A percentile compares a stretch with the other conserved stretches of the same genome.
Conservation (phyloP, 352 stramenopile genomes). For the Globisporangium megalacanthum region DNA sequence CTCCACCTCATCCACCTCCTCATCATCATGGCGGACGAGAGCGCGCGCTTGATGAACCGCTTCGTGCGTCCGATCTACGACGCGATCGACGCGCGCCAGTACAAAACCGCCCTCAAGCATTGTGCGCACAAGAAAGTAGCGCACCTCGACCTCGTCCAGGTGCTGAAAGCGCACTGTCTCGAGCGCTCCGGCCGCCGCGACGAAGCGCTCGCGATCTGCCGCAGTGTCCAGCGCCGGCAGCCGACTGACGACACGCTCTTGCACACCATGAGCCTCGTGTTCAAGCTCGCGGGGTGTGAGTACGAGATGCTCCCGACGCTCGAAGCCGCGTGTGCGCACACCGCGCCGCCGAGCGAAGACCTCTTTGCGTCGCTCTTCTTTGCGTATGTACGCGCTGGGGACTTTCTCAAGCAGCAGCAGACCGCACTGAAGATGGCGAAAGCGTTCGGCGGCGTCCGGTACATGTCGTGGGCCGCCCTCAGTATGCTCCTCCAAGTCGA, state of each 20-base stretch:
- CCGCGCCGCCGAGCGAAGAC: conserved; percentile 55
- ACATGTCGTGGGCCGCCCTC: conserved; percentile 76
- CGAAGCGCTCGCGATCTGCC: conserved; percentile 71
- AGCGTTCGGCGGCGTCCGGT: conserved; percentile 62
- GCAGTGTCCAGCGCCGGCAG: conserved; percentile 47
- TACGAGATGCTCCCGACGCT: conserved; percentile 78
- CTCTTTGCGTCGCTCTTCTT: conserved; percentile 69
- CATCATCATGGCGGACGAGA: conserved; percentile 44
- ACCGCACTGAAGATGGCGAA: conserved; percentile 87
- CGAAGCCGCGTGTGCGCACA: conserved; percentile 56
- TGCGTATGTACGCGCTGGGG: conserved; percentile 50
- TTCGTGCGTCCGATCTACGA: conserved; percentile 85
- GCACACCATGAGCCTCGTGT: conserved; percentile 83
- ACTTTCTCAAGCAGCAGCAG: conserved; percentile 85
- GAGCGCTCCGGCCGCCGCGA: conserved; percentile 64
- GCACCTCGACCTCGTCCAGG: conserved; percentile 70
- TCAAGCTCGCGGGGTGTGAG: conserved; percentile 61
- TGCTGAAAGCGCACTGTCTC: conserved; percentile 82
- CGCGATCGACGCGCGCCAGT: conserved; percentile 74
- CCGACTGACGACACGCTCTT: conserved; percentile 80
- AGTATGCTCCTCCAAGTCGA: conserved; percentile 85
- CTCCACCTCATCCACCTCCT: too few species aligned
- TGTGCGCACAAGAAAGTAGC: conserved; percentile 77
- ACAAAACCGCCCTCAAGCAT: conserved; percentile 79
- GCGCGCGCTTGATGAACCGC: conserved; percentile 51